Percentiles rank a stretch among this genome's conserved stretches.
phyloP scores from a whole-genome alignment of 805 yeast genomes.

The Metschnikowia hibisci region DNA sequence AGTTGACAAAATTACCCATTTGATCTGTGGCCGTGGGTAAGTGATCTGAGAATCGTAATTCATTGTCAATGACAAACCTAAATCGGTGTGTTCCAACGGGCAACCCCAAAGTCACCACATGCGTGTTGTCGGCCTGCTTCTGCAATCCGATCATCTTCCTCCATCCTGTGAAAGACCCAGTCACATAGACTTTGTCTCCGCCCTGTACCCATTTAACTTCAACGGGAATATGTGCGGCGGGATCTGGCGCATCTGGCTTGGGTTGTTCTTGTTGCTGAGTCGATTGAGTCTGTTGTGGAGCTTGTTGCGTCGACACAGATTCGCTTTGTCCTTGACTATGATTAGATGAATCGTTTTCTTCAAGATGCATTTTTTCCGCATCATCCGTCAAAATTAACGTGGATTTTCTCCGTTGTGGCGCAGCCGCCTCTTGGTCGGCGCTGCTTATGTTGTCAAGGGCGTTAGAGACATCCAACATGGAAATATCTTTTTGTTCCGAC shows the following conservation, averaged over 20 bases:
- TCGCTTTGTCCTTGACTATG: no score
- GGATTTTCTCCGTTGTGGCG: constrained; percentile 55
- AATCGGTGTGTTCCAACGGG: constrained; percentile 93
- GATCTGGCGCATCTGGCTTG: constrained; percentile 20
- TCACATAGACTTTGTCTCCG: constrained; percentile 91
- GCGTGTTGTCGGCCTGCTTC: constrained; percentile 49
- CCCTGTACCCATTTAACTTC: constrained; percentile 93
- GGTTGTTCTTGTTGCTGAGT: constrained; percentile 11
- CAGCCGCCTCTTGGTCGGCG: constrained; percentile 9
- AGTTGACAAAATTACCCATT: constrained; percentile 92
- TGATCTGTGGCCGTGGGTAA: constrained; percentile 97
- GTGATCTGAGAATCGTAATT: constrained; percentile 79
- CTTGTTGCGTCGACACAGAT: constrained; percentile 17
- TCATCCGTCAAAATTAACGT: constrained; percentile 70
- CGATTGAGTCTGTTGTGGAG: constrained; percentile 20
- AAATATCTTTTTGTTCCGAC: constrained; percentile 31
- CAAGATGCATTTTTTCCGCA: constrained; percentile 44
- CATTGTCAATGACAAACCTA: constrained; percentile 91
- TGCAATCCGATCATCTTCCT: constrained; percentile 90
- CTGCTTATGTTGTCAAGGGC: constrained; percentile 21
- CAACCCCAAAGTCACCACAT: constrained; percentile 66
- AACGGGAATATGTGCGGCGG: constrained; percentile 43
- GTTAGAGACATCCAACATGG: constrained; percentile 42
- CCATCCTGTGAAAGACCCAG: constrained; percentile 98
- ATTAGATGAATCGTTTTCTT: constrained; percentile 28